A percentile compares a stretch with the other conserved stretches of the same genome.
Conservation (phyloP, 768 basidiomycete species). For the Termitomyces sp. region DNA sequence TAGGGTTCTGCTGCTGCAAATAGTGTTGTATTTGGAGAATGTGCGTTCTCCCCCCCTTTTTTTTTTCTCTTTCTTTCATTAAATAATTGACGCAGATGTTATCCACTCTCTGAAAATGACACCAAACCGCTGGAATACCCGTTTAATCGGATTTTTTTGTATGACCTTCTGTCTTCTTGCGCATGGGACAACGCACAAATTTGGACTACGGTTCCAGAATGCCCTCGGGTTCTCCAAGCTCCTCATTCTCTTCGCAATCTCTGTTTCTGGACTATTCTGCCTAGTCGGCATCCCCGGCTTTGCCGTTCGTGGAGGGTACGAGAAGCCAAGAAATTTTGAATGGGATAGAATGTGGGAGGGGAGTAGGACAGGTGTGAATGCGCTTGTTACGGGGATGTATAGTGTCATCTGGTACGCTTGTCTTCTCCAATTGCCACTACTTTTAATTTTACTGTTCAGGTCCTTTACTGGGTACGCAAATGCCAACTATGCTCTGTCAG, state of each 20-base stretch:
- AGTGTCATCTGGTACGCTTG: slow-evolving; percentile 59
- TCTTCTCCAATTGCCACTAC: neutral
- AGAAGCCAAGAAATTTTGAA: slow-evolving; percentile 49
- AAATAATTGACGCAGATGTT: slow-evolving; percentile 34
- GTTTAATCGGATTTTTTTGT: slow-evolving; percentile 48
- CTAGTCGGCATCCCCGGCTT: slow-evolving; percentile 46
- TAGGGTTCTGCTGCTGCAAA: slow-evolving; percentile 56
- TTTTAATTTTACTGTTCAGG: slow-evolving; percentile 29
- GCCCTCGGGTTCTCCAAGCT: slow-evolving; percentile 57
- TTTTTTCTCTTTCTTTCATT: neutral
- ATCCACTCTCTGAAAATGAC: slow-evolving; percentile 46
- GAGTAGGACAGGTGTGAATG: slow-evolving; percentile 46
- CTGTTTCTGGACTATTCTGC: slow-evolving; percentile 47
- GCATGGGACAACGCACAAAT: slow-evolving; percentile 47
- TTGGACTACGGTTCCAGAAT: slow-evolving; percentile 62
- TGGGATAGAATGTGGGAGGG: slow-evolving; percentile 66
- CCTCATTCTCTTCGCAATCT: slow-evolving; percentile 44
- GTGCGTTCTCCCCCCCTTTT: slow-evolving; percentile 26
- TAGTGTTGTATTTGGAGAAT: slow-evolving; percentile 69
- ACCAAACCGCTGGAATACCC: slow-evolving; percentile 41
- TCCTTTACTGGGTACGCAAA: slow-evolving; percentile 70
- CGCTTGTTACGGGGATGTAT: slow-evolving; percentile 59
- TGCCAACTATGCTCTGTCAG: slow-evolving; percentile 70
- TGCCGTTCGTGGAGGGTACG: slow-evolving; percentile 41
- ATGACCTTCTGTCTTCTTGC: slow-evolving; percentile 50